A percentile compares a stretch with the other conserved stretches of the same genome.
These are phyloP conservation scores for Hypomyces perniciosus DNA, from an alignment of 2,329 filamentous ascomycete species.

Conservation along the genomic window DNA sequence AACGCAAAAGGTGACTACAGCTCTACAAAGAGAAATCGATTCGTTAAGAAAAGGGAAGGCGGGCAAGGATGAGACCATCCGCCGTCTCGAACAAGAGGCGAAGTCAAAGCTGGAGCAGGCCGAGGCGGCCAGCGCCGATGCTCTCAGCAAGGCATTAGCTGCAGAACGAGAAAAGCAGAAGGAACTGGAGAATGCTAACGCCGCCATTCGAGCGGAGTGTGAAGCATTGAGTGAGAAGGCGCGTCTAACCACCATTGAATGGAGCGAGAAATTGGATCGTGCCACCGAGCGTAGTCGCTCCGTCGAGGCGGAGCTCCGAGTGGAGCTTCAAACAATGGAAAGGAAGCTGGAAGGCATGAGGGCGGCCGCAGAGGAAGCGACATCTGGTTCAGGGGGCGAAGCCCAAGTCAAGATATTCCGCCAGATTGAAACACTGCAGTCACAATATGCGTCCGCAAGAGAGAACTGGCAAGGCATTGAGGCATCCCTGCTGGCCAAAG, in stretches of 20 bases:
- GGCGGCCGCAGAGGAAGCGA: slow-evolving; percentile 79
- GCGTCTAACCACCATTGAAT: slow-evolving; percentile 61
- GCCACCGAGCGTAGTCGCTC: slow-evolving; percentile 64
- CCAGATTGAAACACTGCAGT: slow-evolving; percentile 92
- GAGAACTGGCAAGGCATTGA: slow-evolving; percentile 99
- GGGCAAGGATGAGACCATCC: slow-evolving; percentile 58
- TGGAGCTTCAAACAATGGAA: slow-evolving; percentile 73
- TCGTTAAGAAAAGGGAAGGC: slow-evolving; percentile 45
- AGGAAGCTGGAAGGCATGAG: slow-evolving; percentile 86
- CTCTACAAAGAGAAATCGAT: slow-evolving; percentile 33
- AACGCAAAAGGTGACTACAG: slow-evolving; percentile 49
- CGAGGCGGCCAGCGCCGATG: slow-evolving; percentile 59
- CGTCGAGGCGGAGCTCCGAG: slow-evolving; percentile 70
- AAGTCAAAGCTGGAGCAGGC: slow-evolving; percentile 59
- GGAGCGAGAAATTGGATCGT: slow-evolving; percentile 66
- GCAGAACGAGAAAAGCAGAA: slow-evolving; percentile 53
- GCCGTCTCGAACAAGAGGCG: slow-evolving; percentile 63
- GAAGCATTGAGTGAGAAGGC: slow-evolving; percentile 66
- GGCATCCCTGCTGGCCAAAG: slow-evolving; percentile 70
- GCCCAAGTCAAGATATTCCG: slow-evolving; percentile 83
- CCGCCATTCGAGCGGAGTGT: slow-evolving; percentile 71
- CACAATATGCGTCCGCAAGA: slow-evolving; percentile 87
- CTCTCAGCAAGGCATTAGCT: slow-evolving; percentile 61
- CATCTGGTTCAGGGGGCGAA: slow-evolving; percentile 74
- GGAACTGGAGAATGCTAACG: slow-evolving; percentile 51